phyloP scores from a whole-genome alignment of 2,329 filamentous ascomycete species.

The Penicillium brasilianum region DNA sequence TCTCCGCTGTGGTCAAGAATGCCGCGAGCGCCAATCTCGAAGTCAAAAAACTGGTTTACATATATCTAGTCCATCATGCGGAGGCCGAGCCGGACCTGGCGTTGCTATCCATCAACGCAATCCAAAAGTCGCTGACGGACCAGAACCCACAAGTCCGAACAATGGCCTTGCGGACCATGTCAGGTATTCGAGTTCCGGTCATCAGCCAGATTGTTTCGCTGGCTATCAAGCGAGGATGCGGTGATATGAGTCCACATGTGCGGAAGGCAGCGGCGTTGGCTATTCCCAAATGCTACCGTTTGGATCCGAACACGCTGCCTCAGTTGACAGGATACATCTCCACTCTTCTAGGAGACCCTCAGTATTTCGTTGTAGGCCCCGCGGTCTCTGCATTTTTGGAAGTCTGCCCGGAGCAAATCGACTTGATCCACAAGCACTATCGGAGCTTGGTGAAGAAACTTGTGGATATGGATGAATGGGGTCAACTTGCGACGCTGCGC shows the following conservation, averaged over 20 bases:
- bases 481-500: conserved; percentile 80
- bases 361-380: conserved; percentile 95
- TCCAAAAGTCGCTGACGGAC: conserved; percentile 96
- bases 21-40: conserved; percentile 91
- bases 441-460: conserved; percentile 82
- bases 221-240: conserved; percentile 90
- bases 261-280: conserved; percentile 90
- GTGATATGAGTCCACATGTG: conserved; percentile 93
- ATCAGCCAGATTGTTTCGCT: conserved; percentile 97
- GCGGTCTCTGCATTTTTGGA: conserved; percentile 89
- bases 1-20: conserved; percentile 98
- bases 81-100: conserved; percentile 95
- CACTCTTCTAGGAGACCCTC: conserved; percentile 81
- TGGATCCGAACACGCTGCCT: conserved; percentile 84
- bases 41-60: conserved; percentile 98
- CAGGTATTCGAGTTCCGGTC: conserved; percentile 92
- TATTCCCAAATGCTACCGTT: conserved; percentile 91
- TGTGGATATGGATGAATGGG: conserved; percentile 99
- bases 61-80: conserved; percentile 95
- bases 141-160: conserved; percentile 87
- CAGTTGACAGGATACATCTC: conserved; percentile 83
- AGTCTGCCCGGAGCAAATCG: conserved; percentile 83
- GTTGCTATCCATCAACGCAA: conserved; percentile 95
- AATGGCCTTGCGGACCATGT: conserved; percentile 94
- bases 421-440: conserved; percentile 91